Conservation (phyloP, 371 early-diverging fungal genomes). For the Mortierella sp. region DNA sequence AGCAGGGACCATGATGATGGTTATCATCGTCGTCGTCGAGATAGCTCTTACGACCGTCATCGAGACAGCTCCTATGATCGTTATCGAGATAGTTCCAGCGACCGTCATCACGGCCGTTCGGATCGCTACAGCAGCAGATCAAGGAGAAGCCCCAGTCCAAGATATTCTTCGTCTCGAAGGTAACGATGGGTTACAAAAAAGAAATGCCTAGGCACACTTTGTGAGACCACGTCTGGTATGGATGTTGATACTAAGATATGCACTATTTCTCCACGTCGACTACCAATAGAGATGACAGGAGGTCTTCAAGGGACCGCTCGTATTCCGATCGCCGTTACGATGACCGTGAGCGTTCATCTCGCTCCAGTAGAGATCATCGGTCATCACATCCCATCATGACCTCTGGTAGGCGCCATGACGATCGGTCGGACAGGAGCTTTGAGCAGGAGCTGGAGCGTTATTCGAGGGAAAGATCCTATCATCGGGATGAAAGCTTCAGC, state of each 20-base stretch:
- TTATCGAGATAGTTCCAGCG: slow-evolving; percentile 28
- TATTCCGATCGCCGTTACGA: slow-evolving; percentile 42
- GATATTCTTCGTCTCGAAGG: slow-evolving; percentile 41
- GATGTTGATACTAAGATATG: not conserved
- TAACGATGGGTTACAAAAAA: slow-evolving; percentile 1
- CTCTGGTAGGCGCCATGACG: slow-evolving; percentile 39
- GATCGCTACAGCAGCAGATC: slow-evolving; percentile 28
- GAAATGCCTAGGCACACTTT: not conserved
- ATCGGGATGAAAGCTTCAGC: slow-evolving; percentile 27
- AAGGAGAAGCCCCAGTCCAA: slow-evolving; percentile 38
- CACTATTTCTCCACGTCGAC: not conserved
- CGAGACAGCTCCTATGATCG: slow-evolving; percentile 24
- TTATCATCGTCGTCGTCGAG: slow-evolving; percentile 24
- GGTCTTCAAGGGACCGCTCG: slow-evolving; percentile 32
- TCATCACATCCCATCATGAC: slow-evolving; percentile 45
- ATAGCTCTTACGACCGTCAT: slow-evolving; percentile 31
- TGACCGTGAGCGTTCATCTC: slow-evolving; percentile 38
- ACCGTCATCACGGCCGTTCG: slow-evolving; percentile 22
- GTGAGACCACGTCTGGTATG: no score
- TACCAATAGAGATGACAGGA: slow-evolving; percentile 28
- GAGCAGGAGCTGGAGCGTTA: slow-evolving; percentile 50
- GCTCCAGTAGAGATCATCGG: slow-evolving; percentile 23
- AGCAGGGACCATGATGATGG: slow-evolving; percentile 33
- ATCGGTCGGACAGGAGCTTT: slow-evolving; percentile 43
- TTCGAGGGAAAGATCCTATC: slow-evolving; percentile 35